These are phyloP conservation scores for Eimeria praecox DNA, from an alignment of 169 alveolate species.

Conservation along the genomic window DNA sequence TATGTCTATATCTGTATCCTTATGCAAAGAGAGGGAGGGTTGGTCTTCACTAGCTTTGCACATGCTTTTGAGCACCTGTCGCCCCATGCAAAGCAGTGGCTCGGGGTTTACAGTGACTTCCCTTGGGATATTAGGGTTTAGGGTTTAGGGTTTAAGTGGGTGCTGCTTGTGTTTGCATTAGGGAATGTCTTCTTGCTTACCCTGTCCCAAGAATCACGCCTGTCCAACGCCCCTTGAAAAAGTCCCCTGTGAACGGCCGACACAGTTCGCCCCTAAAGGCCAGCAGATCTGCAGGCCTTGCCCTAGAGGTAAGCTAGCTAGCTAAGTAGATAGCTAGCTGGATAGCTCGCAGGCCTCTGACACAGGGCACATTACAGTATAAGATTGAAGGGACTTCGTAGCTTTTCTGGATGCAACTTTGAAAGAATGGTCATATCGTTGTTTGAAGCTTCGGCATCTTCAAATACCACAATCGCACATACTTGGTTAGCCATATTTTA, in stretches of 20 bases:
- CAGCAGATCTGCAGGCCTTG: conserved; percentile 61
- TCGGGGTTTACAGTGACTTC: not conserved
- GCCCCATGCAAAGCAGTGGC: not conserved
- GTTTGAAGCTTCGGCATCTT: too few relatives aligned
- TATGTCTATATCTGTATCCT: not conserved
- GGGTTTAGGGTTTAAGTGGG: not conserved
- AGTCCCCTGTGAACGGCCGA: conserved; percentile 46
- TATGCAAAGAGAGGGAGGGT: not conserved
- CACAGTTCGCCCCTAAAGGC: conserved; percentile 46
- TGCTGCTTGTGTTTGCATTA: not conserved
- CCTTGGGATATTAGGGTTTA: not conserved
- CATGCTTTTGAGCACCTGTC: not conserved
- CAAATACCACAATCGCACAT: not conserved
- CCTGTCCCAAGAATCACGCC: conserved; percentile 26
- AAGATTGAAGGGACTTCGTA: not conserved
- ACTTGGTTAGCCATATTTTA: not conserved
- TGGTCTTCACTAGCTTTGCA: not conserved
- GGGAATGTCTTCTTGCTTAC: conserved; percentile 27
- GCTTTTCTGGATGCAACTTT: too few relatives aligned
- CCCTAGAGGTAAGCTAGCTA: conserved; percentile 18
- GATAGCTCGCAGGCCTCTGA: not conserved
- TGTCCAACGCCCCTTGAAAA: conserved; percentile 56
- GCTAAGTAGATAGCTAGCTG: not conserved
- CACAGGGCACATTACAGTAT: not conserved
- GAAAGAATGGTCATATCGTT: too few relatives aligned